A percentile compares a stretch with the other conserved stretches of the same genome.
These are phyloP conservation scores for Cladophialophora yegresii DNA, from an alignment of 2,329 filamentous ascomycete genomes.

Conservation along the genomic window DNA sequence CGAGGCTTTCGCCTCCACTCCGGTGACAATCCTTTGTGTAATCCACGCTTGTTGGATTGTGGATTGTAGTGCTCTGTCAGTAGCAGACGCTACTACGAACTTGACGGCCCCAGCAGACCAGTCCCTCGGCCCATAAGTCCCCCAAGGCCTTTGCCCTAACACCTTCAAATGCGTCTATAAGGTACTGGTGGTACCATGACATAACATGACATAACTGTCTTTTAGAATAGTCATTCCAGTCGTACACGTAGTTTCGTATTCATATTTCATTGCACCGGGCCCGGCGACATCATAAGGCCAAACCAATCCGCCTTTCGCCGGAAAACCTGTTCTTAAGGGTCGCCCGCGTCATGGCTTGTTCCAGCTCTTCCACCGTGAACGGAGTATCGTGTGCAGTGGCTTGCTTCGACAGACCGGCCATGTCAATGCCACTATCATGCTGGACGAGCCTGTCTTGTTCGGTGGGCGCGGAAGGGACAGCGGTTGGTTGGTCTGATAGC, in stretches of 20 bases:
- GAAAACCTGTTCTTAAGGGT: slow-evolving; percentile 25
- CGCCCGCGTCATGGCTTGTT: slow-evolving; percentile 35
- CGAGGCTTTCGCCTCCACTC: not conserved
- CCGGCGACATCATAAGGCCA: slow-evolving; percentile 15
- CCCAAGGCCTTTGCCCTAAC: not conserved
- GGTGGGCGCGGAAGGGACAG: slow-evolving; percentile 22
- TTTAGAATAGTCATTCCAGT: slow-evolving; percentile 6
- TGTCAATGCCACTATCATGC: slow-evolving; percentile 24
- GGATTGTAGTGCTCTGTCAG: not conserved
- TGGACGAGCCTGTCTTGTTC: slow-evolving; percentile 27
- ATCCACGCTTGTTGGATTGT: not conserved
- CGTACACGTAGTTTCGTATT: not conserved
- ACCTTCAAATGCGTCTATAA: not conserved
- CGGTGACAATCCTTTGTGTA: not conserved
- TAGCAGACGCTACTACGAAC: not conserved
- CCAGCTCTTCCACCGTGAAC: slow-evolving; percentile 36
- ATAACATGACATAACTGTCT: not conserved
- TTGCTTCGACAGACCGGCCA: slow-evolving; percentile 24
- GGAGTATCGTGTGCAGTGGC: slow-evolving; percentile 30
- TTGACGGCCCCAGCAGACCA: not conserved
- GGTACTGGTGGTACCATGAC: too few relatives aligned
- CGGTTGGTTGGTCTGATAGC: slow-evolving; percentile 25
- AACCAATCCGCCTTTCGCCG: slow-evolving; percentile 7
- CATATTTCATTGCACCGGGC: not conserved
- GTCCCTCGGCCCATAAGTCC: not conserved